These are phyloP conservation scores for Geranium rotundifolium DNA, from an alignment of 345 rosid genomes.

Conservation along the genomic window DNA sequence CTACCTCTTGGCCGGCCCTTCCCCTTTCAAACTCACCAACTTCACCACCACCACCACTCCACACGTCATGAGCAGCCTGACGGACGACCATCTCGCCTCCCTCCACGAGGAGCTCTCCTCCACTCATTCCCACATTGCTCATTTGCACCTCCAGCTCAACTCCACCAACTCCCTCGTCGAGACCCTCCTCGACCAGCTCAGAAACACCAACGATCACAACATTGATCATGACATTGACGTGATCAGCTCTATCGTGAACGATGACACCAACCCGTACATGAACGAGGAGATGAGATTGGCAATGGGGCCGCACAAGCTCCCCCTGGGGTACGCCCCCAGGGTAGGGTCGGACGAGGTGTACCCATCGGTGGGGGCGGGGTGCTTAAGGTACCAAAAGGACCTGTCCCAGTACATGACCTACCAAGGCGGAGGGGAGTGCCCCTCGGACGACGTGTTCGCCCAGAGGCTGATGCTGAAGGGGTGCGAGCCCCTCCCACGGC, in stretches of 20 bases:
- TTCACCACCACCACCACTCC: too few relatives aligned
- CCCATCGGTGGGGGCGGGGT: slow-evolving; percentile 27
- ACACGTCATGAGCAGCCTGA: too few relatives aligned
- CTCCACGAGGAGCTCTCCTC: slow-evolving; percentile 20
- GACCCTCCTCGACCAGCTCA: slow-evolving; percentile 20
- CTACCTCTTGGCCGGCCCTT: slow-evolving; percentile 22
- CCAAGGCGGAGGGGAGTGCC: slow-evolving; percentile 34
- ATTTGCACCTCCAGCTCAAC: slow-evolving; percentile 25
- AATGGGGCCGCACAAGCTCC: slow-evolving; percentile 29
- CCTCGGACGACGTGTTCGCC: slow-evolving; percentile 33
- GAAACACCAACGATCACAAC: background rate
- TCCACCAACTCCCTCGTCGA: slow-evolving; percentile 26
- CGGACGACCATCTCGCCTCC: background rate
- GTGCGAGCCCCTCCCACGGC: slow-evolving; percentile 41
- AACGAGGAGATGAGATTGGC: slow-evolving; percentile 26
- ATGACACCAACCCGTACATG: too few relatives aligned
- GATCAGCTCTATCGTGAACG: background rate
- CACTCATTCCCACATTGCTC: slow-evolving; percentile 15
- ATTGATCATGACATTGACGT: background rate
- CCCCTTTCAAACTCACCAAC: background rate
- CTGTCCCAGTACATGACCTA: slow-evolving; percentile 31
- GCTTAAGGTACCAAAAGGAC: slow-evolving; percentile 34
- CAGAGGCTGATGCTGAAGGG: slow-evolving; percentile 39
- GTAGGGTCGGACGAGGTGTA: slow-evolving; percentile 25
- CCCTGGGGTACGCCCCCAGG: slow-evolving; percentile 26